Evolutionary conservation across 2,329 filamentous ascomycete genomes (phyloP), one percentile per base, ranked within the genome.

Genomic region (Rugonectria rugulosa): DNA sequence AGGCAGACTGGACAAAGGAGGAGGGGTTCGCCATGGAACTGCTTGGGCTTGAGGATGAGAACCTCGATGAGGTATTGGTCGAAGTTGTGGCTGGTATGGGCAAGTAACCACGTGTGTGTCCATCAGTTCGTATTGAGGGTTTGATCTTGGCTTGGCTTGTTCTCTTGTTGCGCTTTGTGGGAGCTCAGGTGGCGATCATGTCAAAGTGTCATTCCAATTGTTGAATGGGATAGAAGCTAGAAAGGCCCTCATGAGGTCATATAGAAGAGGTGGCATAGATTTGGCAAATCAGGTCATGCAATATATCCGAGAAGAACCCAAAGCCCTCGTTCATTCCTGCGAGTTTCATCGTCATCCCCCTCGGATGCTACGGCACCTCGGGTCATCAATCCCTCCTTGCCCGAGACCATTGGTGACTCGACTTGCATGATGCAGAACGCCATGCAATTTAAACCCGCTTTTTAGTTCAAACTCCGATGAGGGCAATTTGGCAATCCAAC

Each of bases 1-100:
- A 81, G 38, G 79, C 79, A 1, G 76, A 82, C 52, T 82, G 80
- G 79, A 79, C 77, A 14, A 64, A 63, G 48, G 72, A 73, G 29
- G 69, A 75, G 2, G 77, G 71, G 1, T 81, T 79, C 53, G 74
- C 78, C 3, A 82, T 82, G 79, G 72, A 77, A 6, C 58, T 78
- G 37, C 67, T 82, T 46, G 79, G 73, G 0, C 60, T 82, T 4
- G 57, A 79, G 64, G 74, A 82, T 44, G 78, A 82, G 67, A 71
- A 77, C 44, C 63, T 82, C 6, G 77, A 81, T 19, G 57, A 69
- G 11, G 74, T 77, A 5, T 70, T 82, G 3, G 65, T 66, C 29
- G 59, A 62, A 3, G 69, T 77, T 5, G 70, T 78, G 6, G 68
- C 67, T 12, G 54, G 54, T 48, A 43, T 57, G 54, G 54, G 54